These are phyloP conservation scores for Dysphania ambrosioides DNA, from an alignment of 148 eudicot genomes.

Conservation along the genomic window DNA sequence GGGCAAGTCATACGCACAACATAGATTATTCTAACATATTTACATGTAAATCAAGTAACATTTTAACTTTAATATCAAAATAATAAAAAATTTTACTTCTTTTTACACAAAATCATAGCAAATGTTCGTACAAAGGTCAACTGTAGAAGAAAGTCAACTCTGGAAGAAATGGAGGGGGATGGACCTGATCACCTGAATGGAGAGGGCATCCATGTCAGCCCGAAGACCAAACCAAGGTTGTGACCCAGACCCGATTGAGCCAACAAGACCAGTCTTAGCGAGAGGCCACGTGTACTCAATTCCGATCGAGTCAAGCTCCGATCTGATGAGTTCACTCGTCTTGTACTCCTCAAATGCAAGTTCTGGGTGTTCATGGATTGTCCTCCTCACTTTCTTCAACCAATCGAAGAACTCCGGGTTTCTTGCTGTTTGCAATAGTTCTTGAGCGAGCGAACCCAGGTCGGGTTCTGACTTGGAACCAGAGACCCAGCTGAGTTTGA, in stretches of 20 bases:
- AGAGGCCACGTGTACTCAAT: conserved; percentile 36
- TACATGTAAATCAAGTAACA: no score
- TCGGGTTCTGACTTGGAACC: conserved; percentile 1
- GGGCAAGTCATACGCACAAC: no score
- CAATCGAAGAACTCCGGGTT: conserved; percentile 35
- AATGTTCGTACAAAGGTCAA: no score
- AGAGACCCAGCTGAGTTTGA: not conserved
- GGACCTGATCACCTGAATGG: conserved; percentile 53
- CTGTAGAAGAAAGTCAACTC: no score
- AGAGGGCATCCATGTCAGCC: conserved; percentile 51
- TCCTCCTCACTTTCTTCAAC: conserved; percentile 37
- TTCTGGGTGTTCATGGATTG: conserved; percentile 43
- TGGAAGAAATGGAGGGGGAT: no score
- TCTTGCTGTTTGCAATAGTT: conserved; percentile 28
- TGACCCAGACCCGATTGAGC: conserved; percentile 32
- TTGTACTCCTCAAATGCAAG: conserved; percentile 33
- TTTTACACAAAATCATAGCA: no score
- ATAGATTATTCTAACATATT: no score
- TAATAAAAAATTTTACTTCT: no score
- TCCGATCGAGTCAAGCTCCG: conserved; percentile 36
- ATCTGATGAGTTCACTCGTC: conserved; percentile 36
- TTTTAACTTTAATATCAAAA: no score
- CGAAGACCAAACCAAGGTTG: conserved; percentile 39
- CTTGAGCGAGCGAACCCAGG: conserved; percentile 16
- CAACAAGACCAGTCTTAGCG: conserved; percentile 42